Evolutionary conservation across 2,329 filamentous ascomycete genomes (phyloP).

Genomic region (Cryphonectria nitschkei): DNA sequence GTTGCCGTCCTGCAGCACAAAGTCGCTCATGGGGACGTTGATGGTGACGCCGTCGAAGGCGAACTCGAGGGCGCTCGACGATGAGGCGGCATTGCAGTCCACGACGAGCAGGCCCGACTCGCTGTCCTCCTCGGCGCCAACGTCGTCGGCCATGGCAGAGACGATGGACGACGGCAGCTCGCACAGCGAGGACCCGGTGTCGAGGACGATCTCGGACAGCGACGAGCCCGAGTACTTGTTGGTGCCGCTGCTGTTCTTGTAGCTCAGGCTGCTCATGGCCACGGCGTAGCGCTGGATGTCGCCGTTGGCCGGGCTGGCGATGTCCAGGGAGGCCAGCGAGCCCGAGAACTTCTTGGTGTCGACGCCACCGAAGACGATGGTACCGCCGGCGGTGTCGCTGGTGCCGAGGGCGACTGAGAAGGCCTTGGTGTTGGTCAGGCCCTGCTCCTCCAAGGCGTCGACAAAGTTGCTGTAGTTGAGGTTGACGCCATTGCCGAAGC

Average conservation of each 20-base stretch:
- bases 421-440: conserved; percentile 47
- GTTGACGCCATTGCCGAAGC: conserved; percentile 55
- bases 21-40: conserved; percentile 44
- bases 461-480: conserved; percentile 50
- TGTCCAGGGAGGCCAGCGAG: conserved; percentile 36
- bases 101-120: conserved; percentile 48
- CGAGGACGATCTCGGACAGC: conserved; percentile 55
- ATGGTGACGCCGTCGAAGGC: conserved; percentile 43
- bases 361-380: conserved; percentile 49
- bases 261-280: conserved; percentile 42
- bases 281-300: conserved; percentile 47
- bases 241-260: conserved; percentile 37
- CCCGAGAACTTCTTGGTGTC: conserved; percentile 51
- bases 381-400: conserved; percentile 35
- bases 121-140: conserved; percentile 50
- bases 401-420: conserved; percentile 41
- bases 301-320: conserved; percentile 35
- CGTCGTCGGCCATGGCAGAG: conserved; percentile 45
- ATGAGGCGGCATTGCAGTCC: conserved; percentile 40
- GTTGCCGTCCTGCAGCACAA: conserved; percentile 36
- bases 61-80: conserved; percentile 42
- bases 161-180: conserved; percentile 65
- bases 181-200: conserved; percentile 70
- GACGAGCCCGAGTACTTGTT: conserved; percentile 38
- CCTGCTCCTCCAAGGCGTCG: conserved; percentile 50